A percentile compares a stretch with the other conserved stretches of the same genome.
These are phyloP conservation scores for Schizosaccharomyces versatilis DNA, from an alignment of 1,139 yeast genomes.

Conservation along the genomic window DNA sequence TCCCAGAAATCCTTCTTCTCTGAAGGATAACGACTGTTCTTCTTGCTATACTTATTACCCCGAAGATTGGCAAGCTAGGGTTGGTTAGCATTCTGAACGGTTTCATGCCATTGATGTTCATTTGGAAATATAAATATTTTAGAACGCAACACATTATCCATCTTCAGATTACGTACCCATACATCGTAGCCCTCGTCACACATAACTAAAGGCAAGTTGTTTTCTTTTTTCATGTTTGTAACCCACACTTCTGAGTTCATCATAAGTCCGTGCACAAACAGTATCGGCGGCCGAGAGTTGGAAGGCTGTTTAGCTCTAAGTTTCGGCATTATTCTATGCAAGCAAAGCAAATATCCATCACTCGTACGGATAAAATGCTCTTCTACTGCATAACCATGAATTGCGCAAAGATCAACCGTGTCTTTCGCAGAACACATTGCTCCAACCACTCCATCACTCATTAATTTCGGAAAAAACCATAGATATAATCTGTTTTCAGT, in stretches of 20 bases:
- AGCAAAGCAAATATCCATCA: slow-evolving; percentile 33
- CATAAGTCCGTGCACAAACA: slow-evolving; percentile 72
- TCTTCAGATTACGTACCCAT: slow-evolving; percentile 24
- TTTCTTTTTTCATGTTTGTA: slow-evolving; percentile 31
- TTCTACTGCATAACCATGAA: slow-evolving; percentile 42
- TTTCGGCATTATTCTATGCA: slow-evolving; percentile 25
- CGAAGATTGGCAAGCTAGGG: slow-evolving; percentile 49
- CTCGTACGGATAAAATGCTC: slow-evolving; percentile 48
- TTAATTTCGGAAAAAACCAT: slow-evolving; percentile 7
- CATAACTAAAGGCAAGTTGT: slow-evolving; percentile 52
- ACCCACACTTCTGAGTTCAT: slow-evolving; percentile 88
- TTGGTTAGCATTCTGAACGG: background rate
- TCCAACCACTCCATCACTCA: slow-evolving; percentile 11
- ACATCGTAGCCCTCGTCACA: slow-evolving; percentile 72
- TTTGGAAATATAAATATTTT: background rate
- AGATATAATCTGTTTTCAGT: background rate
- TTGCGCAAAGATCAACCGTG: slow-evolving; percentile 35
- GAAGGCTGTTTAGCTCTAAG: slow-evolving; percentile 13
- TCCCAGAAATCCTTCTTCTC: slow-evolving; percentile 49
- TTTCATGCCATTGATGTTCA: background rate
- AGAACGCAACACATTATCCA: background rate
- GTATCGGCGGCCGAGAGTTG: slow-evolving; percentile 34
- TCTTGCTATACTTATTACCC: slow-evolving; percentile 66
- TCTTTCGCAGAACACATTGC: slow-evolving; percentile 28
- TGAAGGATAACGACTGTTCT: slow-evolving; percentile 26